These are phyloP conservation scores for Onygena corvina DNA, from an alignment of 2,329 filamentous ascomycete genomes.

Conservation along the genomic window DNA sequence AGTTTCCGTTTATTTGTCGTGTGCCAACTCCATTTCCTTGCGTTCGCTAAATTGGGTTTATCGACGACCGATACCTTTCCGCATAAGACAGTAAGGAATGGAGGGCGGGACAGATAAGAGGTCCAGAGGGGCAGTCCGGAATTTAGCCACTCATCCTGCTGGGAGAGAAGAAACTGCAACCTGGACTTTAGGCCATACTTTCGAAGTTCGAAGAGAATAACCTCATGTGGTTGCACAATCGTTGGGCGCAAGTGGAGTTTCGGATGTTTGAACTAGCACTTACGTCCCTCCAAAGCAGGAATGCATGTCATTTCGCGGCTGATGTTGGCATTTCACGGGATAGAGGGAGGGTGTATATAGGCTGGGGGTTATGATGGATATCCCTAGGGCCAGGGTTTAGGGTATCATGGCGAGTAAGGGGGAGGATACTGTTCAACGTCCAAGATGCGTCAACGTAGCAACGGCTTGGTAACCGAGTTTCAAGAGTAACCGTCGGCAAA, in stretches of 20 bases:
- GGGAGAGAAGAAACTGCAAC: not conserved
- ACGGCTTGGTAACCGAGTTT: constrained; percentile 1
- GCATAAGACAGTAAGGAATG: not conserved
- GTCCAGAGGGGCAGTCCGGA: not conserved
- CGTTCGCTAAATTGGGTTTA: constrained; percentile 3
- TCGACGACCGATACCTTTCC: not conserved
- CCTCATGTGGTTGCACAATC: not conserved
- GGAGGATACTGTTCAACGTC: not conserved
- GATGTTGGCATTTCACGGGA: not conserved
- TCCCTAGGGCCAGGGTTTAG: not conserved
- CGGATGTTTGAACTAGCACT: not conserved
- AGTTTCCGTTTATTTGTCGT: not conserved
- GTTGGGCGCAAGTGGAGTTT: not conserved
- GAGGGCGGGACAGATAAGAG: not conserved
- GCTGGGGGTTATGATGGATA: not conserved
- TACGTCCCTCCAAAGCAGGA: not conserved
- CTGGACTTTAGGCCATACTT: not conserved
- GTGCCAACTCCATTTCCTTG: not conserved
- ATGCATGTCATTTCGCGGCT: not conserved
- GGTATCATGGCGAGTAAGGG: not conserved
- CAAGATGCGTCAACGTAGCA: constrained; percentile 2
- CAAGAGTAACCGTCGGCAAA: not conserved
- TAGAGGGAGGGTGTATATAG: not conserved
- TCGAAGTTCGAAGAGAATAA: not conserved
- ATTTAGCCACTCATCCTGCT: not conserved